Conservation (phyloP, 73 alveolate genomes). For the Stentor coeruleus region DNA sequence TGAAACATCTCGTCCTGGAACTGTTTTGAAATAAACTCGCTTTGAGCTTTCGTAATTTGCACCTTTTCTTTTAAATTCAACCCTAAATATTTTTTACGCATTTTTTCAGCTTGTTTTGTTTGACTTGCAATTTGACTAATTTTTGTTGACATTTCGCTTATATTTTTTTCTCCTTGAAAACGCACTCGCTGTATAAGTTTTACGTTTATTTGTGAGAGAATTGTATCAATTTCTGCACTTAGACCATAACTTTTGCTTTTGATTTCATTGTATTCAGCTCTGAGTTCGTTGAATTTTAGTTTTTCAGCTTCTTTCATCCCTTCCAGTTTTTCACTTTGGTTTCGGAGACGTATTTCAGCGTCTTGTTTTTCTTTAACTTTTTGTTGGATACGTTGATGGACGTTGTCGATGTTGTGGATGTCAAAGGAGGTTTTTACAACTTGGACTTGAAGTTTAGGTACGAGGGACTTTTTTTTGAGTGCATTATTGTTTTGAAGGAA, state of each 20-base stretch:
- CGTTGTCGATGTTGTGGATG: background rate
- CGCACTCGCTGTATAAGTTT: background rate
- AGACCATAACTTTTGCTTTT: background rate
- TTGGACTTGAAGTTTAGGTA: constrained; percentile 9
- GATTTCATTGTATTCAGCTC: background rate
- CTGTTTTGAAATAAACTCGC: background rate
- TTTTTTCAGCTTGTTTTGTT: background rate
- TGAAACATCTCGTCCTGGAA: background rate
- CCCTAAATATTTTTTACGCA: background rate
- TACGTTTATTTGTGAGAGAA: background rate
- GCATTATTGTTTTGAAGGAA: background rate
- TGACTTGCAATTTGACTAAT: background rate
- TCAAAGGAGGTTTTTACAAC: background rate
- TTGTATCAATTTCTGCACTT: background rate
- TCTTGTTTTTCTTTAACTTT: constrained; percentile 6
- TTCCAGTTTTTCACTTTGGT: background rate
- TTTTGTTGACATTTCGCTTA: background rate
- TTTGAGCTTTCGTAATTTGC: background rate
- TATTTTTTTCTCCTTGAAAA: background rate
- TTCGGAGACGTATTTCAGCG: background rate
- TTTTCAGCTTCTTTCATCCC: background rate
- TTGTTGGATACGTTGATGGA: background rate
- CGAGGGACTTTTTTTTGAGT: background rate
- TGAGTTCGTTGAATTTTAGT: background rate
- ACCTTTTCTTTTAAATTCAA: constrained; percentile 8